A percentile compares a stretch with the other conserved stretches of the same genome.
These are phyloP conservation scores for Sphagnum tenellum DNA, from an alignment of 225 moss, liverwort and hornwort genomes.

Conservation along the genomic window DNA sequence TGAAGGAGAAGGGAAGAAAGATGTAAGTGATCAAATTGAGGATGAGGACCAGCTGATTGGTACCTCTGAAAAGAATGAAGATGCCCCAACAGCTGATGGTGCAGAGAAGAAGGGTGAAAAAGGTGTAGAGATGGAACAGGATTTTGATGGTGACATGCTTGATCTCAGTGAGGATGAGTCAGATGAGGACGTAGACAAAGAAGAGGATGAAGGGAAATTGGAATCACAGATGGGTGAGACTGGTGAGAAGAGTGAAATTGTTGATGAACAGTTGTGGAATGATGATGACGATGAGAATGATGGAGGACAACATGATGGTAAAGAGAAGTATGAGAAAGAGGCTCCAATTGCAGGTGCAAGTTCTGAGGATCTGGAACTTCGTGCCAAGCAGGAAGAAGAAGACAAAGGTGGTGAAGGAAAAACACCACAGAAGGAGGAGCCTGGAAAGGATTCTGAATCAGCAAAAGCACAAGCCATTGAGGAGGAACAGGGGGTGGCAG, in stretches of 20 bases:
- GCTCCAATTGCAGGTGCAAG: conserved; percentile 65
- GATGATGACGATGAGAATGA: conserved; percentile 54
- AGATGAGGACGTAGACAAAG: conserved; percentile 51
- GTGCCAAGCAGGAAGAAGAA: conserved; percentile 52
- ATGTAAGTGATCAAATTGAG: conserved; percentile 97
- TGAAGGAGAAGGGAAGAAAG: conserved; percentile 93
- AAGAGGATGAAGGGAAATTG: conserved; percentile 61
- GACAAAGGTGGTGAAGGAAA: conserved; percentile 30
- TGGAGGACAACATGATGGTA: conserved; percentile 44
- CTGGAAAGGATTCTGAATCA: conserved; percentile 7
- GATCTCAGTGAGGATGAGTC: conserved; percentile 77
- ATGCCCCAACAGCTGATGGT: conserved; percentile 33
- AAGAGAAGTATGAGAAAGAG: conserved; percentile 89
- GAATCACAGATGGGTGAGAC: conserved; percentile 91
- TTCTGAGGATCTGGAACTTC: conserved; percentile 74
- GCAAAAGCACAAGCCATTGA: conserved; percentile 24
- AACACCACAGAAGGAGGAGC: conserved; percentile 22
- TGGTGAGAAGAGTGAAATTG: conserved; percentile 67
- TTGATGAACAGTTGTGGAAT: conserved; percentile 93
- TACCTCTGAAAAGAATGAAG: conserved; percentile 64
- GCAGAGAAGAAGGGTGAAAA: conserved; percentile 60
- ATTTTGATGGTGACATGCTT: conserved; percentile 83
- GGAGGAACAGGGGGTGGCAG: conserved; percentile 27
- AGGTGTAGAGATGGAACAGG: conserved; percentile 96
- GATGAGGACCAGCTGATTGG: conserved; percentile 93